Conservation (phyloP, 169 alveolate species). For the Cryptosporidium bovis region DNA sequence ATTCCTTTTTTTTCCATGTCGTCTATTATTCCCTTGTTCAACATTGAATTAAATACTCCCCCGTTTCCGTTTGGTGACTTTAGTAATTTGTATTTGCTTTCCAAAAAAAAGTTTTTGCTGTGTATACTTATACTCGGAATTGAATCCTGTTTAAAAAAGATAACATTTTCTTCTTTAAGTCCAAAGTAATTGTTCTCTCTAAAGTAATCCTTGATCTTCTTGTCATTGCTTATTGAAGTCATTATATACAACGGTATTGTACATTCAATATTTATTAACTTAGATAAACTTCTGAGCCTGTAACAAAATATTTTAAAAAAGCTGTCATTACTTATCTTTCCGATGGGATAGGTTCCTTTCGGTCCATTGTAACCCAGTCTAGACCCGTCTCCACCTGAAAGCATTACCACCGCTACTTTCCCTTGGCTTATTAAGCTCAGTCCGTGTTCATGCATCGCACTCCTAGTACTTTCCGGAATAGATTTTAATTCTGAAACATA, state of each 20-base stretch:
- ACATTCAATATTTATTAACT: conserved; percentile 43
- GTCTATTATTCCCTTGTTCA: conserved; percentile 77
- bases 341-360: conserved; percentile 87
- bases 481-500: conserved; percentile 12
- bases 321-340: conserved; percentile 80
- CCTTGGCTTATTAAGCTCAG: conserved; percentile 80
- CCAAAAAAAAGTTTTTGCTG: conserved; percentile 81
- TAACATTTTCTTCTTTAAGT: conserved; percentile 77
- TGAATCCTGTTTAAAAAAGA: conserved; percentile 83
- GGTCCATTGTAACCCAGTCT: conserved; percentile 87
- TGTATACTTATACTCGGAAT: conserved; percentile 84
- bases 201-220: conserved; percentile 80
- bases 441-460: conserved; percentile 75
- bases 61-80: conserved; percentile 91
- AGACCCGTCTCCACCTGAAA: conserved; percentile 92
- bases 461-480: conserved; percentile 2
- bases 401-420: conserved; percentile 82
- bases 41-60: conserved; percentile 84
- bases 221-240: conserved; percentile 83
- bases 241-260: conserved; percentile 83
- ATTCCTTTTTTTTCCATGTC: conserved; percentile 79
- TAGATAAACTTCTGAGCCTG: conserved; percentile 80
- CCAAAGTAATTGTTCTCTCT: conserved; percentile 83
- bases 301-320: conserved; percentile 84
- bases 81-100: conserved; percentile 74